Conservation (phyloP, 306 rosid species). For the Cicer chorassanicum region DNA sequence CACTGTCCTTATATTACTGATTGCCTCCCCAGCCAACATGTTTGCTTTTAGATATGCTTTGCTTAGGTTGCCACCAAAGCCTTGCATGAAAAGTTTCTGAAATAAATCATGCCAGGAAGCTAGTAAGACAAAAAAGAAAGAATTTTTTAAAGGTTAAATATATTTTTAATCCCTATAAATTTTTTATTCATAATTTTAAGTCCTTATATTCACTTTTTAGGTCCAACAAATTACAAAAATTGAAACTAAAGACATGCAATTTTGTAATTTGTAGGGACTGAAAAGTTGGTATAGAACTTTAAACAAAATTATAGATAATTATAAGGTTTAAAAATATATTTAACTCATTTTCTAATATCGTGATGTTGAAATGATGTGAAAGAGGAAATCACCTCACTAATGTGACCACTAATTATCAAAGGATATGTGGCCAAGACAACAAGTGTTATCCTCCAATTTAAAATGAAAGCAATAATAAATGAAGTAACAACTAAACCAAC, state of each 20-base stretch:
- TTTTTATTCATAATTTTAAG: no score
- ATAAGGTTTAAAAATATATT: neutral
- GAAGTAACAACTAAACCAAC: conserved; percentile 74
- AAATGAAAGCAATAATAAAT: conserved; percentile 73
- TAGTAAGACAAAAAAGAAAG: neutral
- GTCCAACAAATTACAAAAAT: no score
- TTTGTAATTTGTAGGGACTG: no score
- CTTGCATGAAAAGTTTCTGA: conserved; percentile 89
- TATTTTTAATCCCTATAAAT: no score
- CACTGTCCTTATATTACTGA: conserved; percentile 88
- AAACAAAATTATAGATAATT: neutral
- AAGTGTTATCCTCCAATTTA: conserved; percentile 88
- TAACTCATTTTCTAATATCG: neutral
- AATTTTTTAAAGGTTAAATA: neutral
- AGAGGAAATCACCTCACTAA: conserved; percentile 76
- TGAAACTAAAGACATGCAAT: no score
- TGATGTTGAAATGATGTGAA: conserved; percentile 14
- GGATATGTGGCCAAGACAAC: conserved; percentile 89
- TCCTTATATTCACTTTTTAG: no score
- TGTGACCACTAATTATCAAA: conserved; percentile 90
- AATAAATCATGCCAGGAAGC: conserved; percentile 32
- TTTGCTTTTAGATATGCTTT: conserved; percentile 87
- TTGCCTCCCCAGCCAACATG: conserved; percentile 94
- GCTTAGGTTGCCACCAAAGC: conserved; percentile 94
- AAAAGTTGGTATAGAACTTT: no score